These are phyloP conservation scores for Chrysoporthe austroafricana DNA, from an alignment of 2,329 filamentous ascomycete genomes.

Conservation along the genomic window DNA sequence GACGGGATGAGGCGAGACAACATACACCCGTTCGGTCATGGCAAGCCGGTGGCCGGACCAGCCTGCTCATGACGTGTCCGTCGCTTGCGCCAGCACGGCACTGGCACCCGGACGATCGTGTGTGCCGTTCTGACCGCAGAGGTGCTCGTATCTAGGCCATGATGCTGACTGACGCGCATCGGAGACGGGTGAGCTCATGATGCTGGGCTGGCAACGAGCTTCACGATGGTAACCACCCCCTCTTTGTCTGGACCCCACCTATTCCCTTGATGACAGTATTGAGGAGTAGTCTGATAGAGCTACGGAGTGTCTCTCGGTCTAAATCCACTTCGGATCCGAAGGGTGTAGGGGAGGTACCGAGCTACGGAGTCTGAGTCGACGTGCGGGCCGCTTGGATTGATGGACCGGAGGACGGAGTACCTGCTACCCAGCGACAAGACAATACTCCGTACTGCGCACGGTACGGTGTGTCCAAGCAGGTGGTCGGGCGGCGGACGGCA, in stretches of 20 bases:
- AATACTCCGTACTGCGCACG: slow-evolving; percentile 21
- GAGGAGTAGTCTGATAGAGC: not conserved
- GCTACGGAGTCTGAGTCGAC: not conserved
- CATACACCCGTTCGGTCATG: not conserved
- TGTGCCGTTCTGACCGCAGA: no score
- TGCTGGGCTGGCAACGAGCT: not conserved
- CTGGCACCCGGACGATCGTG: not conserved
- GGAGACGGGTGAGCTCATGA: not conserved
- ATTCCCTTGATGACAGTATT: no score
- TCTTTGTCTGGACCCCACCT: no score
- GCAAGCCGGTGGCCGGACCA: not conserved
- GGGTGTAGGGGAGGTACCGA: not conserved
- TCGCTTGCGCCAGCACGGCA: not conserved
- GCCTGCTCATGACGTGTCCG: not conserved
- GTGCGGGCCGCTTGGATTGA: not conserved
- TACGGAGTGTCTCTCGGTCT: not conserved
- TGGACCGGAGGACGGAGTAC: not conserved
- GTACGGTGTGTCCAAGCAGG: slow-evolving; percentile 12
- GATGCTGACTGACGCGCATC: not conserved
- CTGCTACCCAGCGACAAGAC: slow-evolving; percentile 13
- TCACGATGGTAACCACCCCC: not conserved
- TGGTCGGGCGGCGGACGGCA: slow-evolving; percentile 7
- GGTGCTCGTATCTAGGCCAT: not conserved
- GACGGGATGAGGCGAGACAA: not conserved
- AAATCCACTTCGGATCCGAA: not conserved